Conservation (phyloP, 768 basidiomycete species). For the Kwoniella heveanensis region DNA sequence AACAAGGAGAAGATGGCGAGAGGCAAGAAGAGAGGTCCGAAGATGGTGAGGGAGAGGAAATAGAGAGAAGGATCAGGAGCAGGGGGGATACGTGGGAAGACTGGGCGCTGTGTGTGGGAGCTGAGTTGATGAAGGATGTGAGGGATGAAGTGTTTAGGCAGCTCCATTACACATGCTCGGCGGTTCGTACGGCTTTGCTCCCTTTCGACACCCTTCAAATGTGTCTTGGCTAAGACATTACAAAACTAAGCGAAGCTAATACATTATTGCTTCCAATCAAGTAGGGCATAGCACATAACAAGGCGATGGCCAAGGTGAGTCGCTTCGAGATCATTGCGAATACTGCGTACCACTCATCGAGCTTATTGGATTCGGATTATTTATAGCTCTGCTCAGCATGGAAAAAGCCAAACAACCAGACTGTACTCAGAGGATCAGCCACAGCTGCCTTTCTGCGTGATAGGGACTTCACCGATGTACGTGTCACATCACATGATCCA, state of each 20-base stretch:
- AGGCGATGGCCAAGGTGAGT: slow-evolving; percentile 86
- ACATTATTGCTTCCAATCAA: slow-evolving; percentile 9
- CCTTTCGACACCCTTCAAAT: neutral
- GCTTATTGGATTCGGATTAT: too few species aligned
- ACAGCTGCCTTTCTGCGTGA: slow-evolving; percentile 83
- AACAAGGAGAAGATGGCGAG: slow-evolving; percentile 3
- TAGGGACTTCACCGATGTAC: slow-evolving; percentile 82
- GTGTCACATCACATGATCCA: neutral
- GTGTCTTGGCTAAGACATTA: too few species aligned
- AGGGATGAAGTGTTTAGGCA: slow-evolving; percentile 68
- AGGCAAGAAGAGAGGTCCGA: slow-evolving; percentile 7
- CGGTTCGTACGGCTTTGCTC: slow-evolving; percentile 61
- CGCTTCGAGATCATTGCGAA: neutral
- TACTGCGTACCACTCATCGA: too few species aligned
- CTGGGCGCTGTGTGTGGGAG: slow-evolving; percentile 82
- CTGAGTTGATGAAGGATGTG: slow-evolving; percentile 78
- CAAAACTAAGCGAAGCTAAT: too few species aligned
- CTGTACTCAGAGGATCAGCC: slow-evolving; percentile 76
- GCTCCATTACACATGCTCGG: slow-evolving; percentile 91
- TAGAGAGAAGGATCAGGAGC: neutral
- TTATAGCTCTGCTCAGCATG: slow-evolving; percentile 81
- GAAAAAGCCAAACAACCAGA: slow-evolving; percentile 86
- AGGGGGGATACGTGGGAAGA: slow-evolving; percentile 78
- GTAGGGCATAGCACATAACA: slow-evolving; percentile 87
- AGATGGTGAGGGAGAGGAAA: slow-evolving; percentile 19